phyloP scores from a whole-genome alignment of 2,329 filamentous ascomycete genomes.

The Penicillium glabrum region DNA sequence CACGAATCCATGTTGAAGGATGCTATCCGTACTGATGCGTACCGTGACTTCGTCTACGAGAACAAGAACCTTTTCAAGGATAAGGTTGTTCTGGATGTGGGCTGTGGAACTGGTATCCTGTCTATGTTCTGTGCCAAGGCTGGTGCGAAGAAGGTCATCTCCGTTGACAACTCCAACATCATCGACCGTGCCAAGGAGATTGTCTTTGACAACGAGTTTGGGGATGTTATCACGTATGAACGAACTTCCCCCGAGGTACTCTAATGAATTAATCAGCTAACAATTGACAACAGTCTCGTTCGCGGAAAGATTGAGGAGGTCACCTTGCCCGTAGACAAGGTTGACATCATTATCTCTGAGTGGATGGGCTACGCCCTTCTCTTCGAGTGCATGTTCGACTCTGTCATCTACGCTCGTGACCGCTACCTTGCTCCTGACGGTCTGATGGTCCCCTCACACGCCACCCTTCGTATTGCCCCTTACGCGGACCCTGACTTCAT shows the following conservation, averaged over 20 bases:
- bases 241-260: background rate
- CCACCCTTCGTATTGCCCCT: constrained; percentile 79
- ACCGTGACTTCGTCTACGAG: constrained; percentile 91
- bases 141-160: constrained; percentile 80
- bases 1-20: constrained; percentile 97
- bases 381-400: constrained; percentile 95
- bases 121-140: constrained; percentile 94
- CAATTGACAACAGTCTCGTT: constrained; percentile 54
- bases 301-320: constrained; percentile 89
- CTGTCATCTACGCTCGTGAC: constrained; percentile 84
- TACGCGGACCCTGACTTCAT: constrained; percentile 76
- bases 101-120: constrained; percentile 81
- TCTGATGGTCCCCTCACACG: constrained; percentile 82
- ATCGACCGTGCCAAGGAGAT: constrained; percentile 84
- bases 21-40: constrained; percentile 80
- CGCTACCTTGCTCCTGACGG: constrained; percentile 78
- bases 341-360: constrained; percentile 93
- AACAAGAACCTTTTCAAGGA: constrained; percentile 84
- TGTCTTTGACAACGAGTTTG: constrained; percentile 75
- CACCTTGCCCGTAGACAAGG: constrained; percentile 70
- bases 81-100: constrained; percentile 87
- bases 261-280: constrained; percentile 3
- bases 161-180: constrained; percentile 90
- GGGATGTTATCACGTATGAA: constrained; percentile 64
- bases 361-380: constrained; percentile 97